phyloP scores from a whole-genome alignment of 139 green algal species.

The Mesotaenium endlicherianum region DNA sequence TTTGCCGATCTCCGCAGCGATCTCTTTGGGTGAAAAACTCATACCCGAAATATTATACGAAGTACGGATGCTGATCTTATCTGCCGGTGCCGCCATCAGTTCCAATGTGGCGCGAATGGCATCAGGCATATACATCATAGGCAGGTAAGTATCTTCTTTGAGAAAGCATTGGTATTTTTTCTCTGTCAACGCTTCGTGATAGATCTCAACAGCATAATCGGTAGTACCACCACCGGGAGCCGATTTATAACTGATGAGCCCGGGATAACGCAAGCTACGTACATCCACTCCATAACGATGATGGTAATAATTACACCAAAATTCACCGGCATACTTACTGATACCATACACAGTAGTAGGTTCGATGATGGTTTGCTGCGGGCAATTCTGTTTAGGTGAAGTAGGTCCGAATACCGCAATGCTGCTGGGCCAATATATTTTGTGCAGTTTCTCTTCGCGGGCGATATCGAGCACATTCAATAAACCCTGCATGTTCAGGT shows the following conservation, averaged over 20 bases:
- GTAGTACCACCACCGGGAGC: slow-evolving; percentile 67
- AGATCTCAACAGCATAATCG: slow-evolving; percentile 71
- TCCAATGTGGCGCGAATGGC: slow-evolving; percentile 61
- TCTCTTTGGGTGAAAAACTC: slow-evolving; percentile 60
- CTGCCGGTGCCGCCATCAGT: slow-evolving; percentile 55
- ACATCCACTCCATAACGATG: slow-evolving; percentile 63
- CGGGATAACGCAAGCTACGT: slow-evolving; percentile 64
- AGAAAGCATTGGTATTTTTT: slow-evolving; percentile 63
- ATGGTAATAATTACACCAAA: slow-evolving; percentile 62
- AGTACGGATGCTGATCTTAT: slow-evolving; percentile 17
- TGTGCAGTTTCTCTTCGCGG: not conserved
- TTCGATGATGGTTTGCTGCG: slow-evolving; percentile 60
- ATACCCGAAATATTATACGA: slow-evolving; percentile 67
- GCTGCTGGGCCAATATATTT: slow-evolving; percentile 62
- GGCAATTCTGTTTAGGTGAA: slow-evolving; percentile 57
- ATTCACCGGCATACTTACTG: slow-evolving; percentile 57
- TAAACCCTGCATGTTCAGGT: slow-evolving; percentile 61
- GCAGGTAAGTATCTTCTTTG: slow-evolving; percentile 56
- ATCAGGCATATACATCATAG: slow-evolving; percentile 73
- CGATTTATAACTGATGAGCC: slow-evolving; percentile 59
- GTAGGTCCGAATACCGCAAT: slow-evolving; percentile 69
- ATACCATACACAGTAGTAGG: slow-evolving; percentile 73
- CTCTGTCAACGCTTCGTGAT: slow-evolving; percentile 53
- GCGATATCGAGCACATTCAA: slow-evolving; percentile 50
- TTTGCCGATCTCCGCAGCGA: slow-evolving; percentile 54